Conservation (phyloP, 768 basidiomycete genomes). For the Pulveroboletus sp. region DNA sequence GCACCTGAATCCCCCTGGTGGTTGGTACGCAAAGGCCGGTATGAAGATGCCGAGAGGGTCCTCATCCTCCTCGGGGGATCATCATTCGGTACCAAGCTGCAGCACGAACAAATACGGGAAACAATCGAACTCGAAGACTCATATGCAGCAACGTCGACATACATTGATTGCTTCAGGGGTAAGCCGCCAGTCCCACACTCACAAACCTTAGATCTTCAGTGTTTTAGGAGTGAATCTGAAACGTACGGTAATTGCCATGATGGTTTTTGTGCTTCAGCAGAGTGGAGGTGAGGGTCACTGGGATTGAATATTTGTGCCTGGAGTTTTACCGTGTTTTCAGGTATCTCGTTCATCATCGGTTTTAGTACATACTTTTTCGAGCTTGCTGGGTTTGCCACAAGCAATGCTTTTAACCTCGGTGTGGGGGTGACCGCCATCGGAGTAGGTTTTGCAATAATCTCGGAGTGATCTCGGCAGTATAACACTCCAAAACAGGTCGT, state of each 20-base stretch:
- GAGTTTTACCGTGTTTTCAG: conserved; percentile 3
- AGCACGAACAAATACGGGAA: conserved; percentile 24
- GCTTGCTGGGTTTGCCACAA: conserved; percentile 30
- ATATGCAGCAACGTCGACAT: conserved; percentile 26
- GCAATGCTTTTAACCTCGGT: conserved; percentile 32
- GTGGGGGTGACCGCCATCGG: conserved; percentile 28
- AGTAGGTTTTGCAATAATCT: conserved; percentile 1
- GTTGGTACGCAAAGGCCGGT: conserved; percentile 30
- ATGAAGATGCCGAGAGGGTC: conserved; percentile 22
- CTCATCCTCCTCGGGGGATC: conserved; percentile 20
- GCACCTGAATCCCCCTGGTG: conserved; percentile 29
- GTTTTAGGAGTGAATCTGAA: conserved; percentile 19
- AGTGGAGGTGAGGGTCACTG: conserved; percentile 12
- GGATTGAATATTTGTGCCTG: neutral
- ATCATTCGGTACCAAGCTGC: conserved; percentile 21
- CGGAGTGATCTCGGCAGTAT: neutral
- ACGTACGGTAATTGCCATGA: conserved; percentile 24
- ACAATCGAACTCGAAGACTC: conserved; percentile 31
- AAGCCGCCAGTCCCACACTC: neutral
- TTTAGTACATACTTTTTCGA: conserved; percentile 36
- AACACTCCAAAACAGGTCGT: conserved; percentile 11
- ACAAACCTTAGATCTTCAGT: neutral
- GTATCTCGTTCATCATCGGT: conserved; percentile 27
- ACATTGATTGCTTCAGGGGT: conserved; percentile 33
- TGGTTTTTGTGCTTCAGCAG: conserved; percentile 31